Evolutionary conservation across 257 asterid species (phyloP), one percentile per base, ranked within the genome.

Genomic region (Solanum appendiculatum): DNA sequence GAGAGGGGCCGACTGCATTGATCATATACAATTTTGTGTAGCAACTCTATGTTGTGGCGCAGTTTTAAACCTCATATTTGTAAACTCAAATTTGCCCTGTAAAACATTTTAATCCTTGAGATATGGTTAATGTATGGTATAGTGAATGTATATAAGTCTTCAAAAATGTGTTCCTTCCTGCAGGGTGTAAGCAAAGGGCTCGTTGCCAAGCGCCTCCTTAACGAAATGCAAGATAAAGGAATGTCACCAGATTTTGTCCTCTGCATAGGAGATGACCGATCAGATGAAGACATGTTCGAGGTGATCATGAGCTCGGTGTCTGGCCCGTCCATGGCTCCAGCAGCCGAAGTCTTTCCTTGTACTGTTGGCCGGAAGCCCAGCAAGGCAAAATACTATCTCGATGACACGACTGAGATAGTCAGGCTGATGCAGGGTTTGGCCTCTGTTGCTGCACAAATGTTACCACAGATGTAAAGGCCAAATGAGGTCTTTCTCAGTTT

Each of bases 181-280:
- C 92, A 95, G 98, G 98, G 98, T 13, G 97, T 95, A 85, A 93
- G 92, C 94, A 95, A 95, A 88, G 98, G 98, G 75, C 94, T 95
- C 5, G 98, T 95, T 34, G 98, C 98, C 3, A 93, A 93, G 83
- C 94, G 95, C 48, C 89, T 95, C 14, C 95, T 95, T 39, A 86
- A 93, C 4, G 58, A 83, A 21, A 91, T 95, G 96, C 94, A 93
- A 86, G 97, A 93, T 88, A 89, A 88, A 37, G 98, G 92, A 81
- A 89, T 91, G 87, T 87, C 92, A 1, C 94, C 96, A 1, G 97
- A 95, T 88, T 95, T 95, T 31, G 92, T 95, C 15, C 91, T 95
- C 9, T 95, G 98, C 91, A 94, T 95, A 3, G 98, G 98, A 56
- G 98, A 95, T 44, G 98, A 95, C 86, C 70, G 96, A 51, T 95